Evolutionary conservation across 2,329 filamentous ascomycete species (phyloP).

Genomic region (Penicillium oxalicum): DNA sequence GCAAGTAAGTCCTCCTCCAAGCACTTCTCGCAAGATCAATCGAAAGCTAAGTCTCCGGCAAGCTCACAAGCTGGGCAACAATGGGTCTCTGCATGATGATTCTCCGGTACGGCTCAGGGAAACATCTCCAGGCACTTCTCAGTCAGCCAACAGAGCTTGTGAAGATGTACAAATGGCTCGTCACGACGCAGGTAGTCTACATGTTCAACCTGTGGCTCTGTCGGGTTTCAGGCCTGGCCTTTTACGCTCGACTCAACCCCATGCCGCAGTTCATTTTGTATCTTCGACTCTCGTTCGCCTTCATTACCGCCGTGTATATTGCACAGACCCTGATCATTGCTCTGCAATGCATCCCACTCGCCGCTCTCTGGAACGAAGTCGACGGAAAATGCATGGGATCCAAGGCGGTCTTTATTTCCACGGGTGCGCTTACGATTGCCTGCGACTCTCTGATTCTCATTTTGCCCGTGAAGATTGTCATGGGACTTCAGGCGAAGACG

Average conservation of each 20-base stretch:
- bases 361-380: conserved; percentile 10
- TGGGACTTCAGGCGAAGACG: conserved; percentile 11
- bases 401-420: conserved; percentile 11
- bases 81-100: conserved; percentile 12
- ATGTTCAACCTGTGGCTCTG: conserved; percentile 16
- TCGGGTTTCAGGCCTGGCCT: conserved; percentile 16
- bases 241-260: conserved; percentile 17
- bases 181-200: conserved; percentile 15
- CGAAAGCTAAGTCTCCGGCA: not conserved
- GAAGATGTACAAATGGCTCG: conserved; percentile 18
- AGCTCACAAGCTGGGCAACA: not conserved
- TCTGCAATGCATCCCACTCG: conserved; percentile 18
- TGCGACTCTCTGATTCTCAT: conserved; percentile 18
- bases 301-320: conserved; percentile 15
- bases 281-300: conserved; percentile 7
- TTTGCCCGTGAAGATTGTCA: conserved; percentile 14
- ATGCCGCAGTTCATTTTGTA: conserved; percentile 10
- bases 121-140: conserved; percentile 10
- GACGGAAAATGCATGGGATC: conserved; percentile 13
- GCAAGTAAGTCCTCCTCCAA: not conserved
- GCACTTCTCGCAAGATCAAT: not conserved
- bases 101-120: conserved; percentile 12
- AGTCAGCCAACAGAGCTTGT: conserved; percentile 3
- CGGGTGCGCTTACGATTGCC: conserved; percentile 12
- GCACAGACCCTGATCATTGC: conserved; percentile 16